Evolutionary conservation across 139 green algal species (phyloP), one percentile per base, ranked within the genome.

Genomic region (Chara braunii): DNA sequence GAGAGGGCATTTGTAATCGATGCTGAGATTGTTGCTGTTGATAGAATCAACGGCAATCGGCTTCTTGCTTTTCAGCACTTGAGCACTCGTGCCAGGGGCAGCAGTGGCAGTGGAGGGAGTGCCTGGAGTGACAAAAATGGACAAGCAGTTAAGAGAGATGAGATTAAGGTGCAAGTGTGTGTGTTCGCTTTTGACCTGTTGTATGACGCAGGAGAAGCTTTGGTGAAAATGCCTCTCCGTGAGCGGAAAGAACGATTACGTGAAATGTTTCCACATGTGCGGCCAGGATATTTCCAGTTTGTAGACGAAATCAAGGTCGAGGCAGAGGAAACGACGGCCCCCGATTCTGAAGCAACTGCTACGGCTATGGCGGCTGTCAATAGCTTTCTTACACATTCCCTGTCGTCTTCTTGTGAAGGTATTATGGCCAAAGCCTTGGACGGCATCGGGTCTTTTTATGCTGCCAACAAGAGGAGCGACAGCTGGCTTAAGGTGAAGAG

Each of bases 141-240:
- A n/a, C n/a, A n/a, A n/a, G n/a, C n/a, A n/a, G 40, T 18, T 48
- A 48, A 48, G 40, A 48, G 26, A 66, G 37, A 48, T 70, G 54
- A 62, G 8, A n/a, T 9, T 9, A 7, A 54, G 18, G 40, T 26
- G 14, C 54, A 77, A 2, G 84, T 95, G 43, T 93, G 86, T 59
- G 74, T 94, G 11, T 95, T 93, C 68, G 80, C 81, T 28, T 96
- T 96, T 70, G 90, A 96, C 75, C 29, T 88, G 36, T 71, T 96
- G 40, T 80, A 64, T 18, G 48, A 80, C n/a, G 74, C 89, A 29
- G 87, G 87, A 3, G 6, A 56, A 24, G 35, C 70, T 35, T 74
- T 94, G 52, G 42, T 91, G 56, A 11, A 37, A 11, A 33, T 51
- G 45, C 72, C 83, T 3, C 71, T 95, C 14, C 48, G 73, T 4